These are phyloP conservation scores for Salix exigua DNA, from an alignment of 345 rosid species.

Conservation along the genomic window DNA sequence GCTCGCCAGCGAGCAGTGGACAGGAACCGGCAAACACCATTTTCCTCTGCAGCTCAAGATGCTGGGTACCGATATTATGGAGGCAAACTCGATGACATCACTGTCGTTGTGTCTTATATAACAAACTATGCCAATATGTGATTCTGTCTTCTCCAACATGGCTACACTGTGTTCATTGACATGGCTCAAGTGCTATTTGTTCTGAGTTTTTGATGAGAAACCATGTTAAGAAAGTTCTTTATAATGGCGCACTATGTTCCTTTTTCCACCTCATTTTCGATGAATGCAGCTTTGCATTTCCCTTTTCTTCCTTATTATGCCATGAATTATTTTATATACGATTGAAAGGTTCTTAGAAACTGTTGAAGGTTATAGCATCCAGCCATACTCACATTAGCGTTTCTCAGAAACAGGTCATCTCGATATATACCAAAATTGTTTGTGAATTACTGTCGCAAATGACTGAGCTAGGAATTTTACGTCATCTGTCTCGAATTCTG, in stretches of 20 bases:
- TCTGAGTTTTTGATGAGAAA: neutral
- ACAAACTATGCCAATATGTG: constrained; percentile 6
- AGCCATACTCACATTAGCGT: neutral
- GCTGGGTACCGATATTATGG: constrained; percentile 37
- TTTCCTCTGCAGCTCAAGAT: constrained; percentile 33
- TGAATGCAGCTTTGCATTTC: neutral
- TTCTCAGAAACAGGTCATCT: neutral
- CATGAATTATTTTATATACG: neutral
- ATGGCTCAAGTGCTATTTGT: neutral
- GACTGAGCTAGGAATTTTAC: neutral
- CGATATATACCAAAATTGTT: too few species aligned
- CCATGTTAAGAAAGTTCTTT: neutral
- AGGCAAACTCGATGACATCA: constrained; percentile 34
- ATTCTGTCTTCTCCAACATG: neutral
- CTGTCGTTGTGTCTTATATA: constrained; percentile 29
- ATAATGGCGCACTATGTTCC: neutral
- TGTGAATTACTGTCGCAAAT: too few species aligned
- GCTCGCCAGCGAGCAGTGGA: constrained; percentile 31
- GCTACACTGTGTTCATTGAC: neutral
- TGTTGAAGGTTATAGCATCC: neutral
- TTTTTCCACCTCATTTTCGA: neutral
- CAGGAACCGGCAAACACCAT: constrained; percentile 27
- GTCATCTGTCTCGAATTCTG: neutral
- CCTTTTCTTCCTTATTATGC: neutral
- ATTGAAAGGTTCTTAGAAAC: neutral